Base-by-base conservation (phyloP, 108 stramenopile species). In the Nitzschia sp. region DNA sequence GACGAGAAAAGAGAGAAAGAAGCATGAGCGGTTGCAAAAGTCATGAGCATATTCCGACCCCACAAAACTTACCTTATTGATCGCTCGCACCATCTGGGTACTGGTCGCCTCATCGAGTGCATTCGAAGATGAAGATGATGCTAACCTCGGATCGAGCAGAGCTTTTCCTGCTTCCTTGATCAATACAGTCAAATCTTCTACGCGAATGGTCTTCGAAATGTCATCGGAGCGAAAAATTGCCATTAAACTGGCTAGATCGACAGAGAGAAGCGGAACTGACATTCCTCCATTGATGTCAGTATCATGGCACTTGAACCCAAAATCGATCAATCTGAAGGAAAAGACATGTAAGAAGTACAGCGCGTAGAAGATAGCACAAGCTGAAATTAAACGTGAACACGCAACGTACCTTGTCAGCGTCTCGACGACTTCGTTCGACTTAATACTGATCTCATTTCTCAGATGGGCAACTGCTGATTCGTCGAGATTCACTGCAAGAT, bases 81-180 rank as follows among this genome's bases (percentile, higher is more conserved):
- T 88, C 35, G 78, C 85, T 22, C 78, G 79, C 21, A 86, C 83
- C 76, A 87, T 79, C 44, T 83, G 77, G 21, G 79, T 70, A 48
- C 73, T 76, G 17, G 85, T 87, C 19, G 82, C 71, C 52, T 75
- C 73, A 46, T 80, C 77, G 28, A 84, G 57, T 47, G 63, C 33
- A 17, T 67, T 68, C 31, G 63, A 21, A 23, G 45, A 27, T 16
- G 65, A 41, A 16, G 75, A 38, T 27, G 70, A 52, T 21, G 78
- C 76, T 16, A 94, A 78, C 21, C 90, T 68, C 45, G 75, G 62
- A 61, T 94, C 93, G 19, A 94, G 59, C n/a, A 94, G 70, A 8
- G 77, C 84, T 47, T 72, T 63, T 13, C 80, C 79, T 15, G 83
- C 73, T 65, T 80, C 73, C 13, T 75, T 60, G 30, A 94, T 72